Conservation (phyloP, 805 yeast species). For the Clavispora santaluciae region DNA sequence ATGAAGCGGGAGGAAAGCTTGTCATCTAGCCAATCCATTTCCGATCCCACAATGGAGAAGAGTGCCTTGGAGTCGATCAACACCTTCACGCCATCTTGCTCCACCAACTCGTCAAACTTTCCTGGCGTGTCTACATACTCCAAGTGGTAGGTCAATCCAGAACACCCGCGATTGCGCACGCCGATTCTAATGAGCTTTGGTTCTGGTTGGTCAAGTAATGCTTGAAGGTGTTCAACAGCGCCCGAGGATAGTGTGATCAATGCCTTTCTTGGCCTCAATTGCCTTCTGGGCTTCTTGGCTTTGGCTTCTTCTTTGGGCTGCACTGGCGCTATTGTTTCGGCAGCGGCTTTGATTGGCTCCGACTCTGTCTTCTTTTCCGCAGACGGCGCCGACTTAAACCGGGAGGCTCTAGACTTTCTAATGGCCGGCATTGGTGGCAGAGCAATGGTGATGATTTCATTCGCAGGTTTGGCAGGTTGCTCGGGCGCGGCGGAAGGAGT, state of each 20-base stretch:
- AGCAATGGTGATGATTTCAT: constrained; percentile 9
- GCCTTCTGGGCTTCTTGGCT: constrained; percentile 43
- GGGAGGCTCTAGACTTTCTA: constrained; percentile 31
- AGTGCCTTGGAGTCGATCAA: constrained; percentile 93
- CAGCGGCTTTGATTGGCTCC: neutral
- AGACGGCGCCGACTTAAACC: constrained; percentile 15
- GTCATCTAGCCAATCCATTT: constrained; percentile 98
- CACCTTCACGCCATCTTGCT: constrained; percentile 90
- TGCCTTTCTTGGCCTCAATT: constrained; percentile 82
- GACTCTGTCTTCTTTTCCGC: neutral
- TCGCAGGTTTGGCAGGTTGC: neutral
- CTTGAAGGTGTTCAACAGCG: constrained; percentile 69
- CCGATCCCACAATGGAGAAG: constrained; percentile 92
- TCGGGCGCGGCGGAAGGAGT: constrained; percentile 9
- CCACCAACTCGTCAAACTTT: constrained; percentile 91
- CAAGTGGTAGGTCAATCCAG: constrained; percentile 86
- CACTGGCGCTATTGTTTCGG: constrained; percentile 13
- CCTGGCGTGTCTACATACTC: constrained; percentile 89
- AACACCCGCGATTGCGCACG: constrained; percentile 94
- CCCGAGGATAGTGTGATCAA: constrained; percentile 73
- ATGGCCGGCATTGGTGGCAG: constrained; percentile 6
- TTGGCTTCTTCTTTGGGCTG: constrained; percentile 3
- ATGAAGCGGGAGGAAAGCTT: constrained; percentile 84
- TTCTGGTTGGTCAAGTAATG: constrained; percentile 69
- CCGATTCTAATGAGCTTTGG: constrained; percentile 90